Conservation (phyloP, 495 filamentous ascomycete species). For the Penicillium waksmanii region DNA sequence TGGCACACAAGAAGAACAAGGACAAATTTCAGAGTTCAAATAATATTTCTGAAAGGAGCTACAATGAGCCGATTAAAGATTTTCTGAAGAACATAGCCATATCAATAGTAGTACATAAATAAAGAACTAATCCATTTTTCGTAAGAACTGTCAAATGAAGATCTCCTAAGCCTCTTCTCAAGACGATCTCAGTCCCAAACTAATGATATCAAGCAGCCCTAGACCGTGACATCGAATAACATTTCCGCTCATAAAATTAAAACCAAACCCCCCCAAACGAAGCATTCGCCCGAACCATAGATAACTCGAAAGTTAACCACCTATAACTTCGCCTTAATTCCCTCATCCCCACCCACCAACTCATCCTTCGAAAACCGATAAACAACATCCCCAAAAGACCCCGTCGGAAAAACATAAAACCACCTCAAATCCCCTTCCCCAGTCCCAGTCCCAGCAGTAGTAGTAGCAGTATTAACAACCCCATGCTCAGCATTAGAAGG, state of each 20-base stretch:
- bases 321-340: conserved; percentile 14
- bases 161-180: no score
- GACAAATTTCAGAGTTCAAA: neutral
- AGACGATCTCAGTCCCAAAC: no score
- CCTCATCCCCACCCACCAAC: neutral
- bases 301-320: neutral
- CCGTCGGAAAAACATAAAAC: conserved; percentile 44
- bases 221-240: neutral
- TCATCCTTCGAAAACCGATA: conserved; percentile 29
- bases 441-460: no score
- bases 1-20: neutral
- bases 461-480: conserved; percentile 28
- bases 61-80: neutral
- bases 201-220: no score
- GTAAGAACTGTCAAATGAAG: no score
- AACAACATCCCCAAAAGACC: conserved; percentile 38
- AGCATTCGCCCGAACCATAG: no score
- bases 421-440: conserved; percentile 24
- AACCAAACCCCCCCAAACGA: no score
- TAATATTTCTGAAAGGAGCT: neutral
- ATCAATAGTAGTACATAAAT: neutral
- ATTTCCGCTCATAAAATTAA: neutral
- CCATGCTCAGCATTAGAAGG: conserved; percentile 42
- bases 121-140: no score
- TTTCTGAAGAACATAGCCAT: neutral